Conservation (phyloP, 441 rosid genomes). For the Gossypium lobatum region DNA sequence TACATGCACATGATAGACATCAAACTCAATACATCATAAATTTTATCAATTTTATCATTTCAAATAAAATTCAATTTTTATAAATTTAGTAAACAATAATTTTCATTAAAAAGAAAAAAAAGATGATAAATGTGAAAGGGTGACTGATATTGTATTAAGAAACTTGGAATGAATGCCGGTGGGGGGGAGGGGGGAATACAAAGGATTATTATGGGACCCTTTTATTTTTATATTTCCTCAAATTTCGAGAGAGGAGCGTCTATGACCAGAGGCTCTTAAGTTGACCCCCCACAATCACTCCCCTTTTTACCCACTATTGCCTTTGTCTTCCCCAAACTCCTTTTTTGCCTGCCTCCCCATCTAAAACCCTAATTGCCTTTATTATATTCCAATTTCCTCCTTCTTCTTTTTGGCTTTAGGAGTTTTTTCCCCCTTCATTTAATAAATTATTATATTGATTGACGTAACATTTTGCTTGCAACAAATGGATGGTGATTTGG, state of each 20-base stretch:
- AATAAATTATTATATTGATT: too few relatives aligned
- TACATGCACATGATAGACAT: too few relatives aligned
- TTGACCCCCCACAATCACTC: neutral
- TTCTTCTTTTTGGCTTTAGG: neutral
- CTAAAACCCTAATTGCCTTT: neutral
- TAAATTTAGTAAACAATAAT: too few relatives aligned
- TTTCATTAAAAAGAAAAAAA: too few relatives aligned
- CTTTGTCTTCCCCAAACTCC: neutral
- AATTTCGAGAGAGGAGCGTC: neutral
- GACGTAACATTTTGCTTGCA: neutral
- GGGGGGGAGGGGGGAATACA: too few relatives aligned
- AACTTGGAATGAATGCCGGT: too few relatives aligned
- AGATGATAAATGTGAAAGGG: too few relatives aligned
- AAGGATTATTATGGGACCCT: neutral
- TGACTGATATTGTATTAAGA: too few relatives aligned
- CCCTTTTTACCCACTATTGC: neutral
- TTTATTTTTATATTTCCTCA: too few relatives aligned
- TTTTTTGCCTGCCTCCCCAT: neutral
- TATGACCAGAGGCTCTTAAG: neutral
- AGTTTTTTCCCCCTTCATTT: neutral
- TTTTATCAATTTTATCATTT: too few relatives aligned
- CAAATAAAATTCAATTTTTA: too few relatives aligned
- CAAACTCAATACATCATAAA: too few relatives aligned
- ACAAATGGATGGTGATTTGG: neutral
- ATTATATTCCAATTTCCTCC: neutral